Percentiles rank a stretch among this genome's conserved stretches.
Evolutionary conservation across 2,329 filamentous ascomycete genomes (phyloP).

Genomic region (Clarireedia homoeocarpa): DNA sequence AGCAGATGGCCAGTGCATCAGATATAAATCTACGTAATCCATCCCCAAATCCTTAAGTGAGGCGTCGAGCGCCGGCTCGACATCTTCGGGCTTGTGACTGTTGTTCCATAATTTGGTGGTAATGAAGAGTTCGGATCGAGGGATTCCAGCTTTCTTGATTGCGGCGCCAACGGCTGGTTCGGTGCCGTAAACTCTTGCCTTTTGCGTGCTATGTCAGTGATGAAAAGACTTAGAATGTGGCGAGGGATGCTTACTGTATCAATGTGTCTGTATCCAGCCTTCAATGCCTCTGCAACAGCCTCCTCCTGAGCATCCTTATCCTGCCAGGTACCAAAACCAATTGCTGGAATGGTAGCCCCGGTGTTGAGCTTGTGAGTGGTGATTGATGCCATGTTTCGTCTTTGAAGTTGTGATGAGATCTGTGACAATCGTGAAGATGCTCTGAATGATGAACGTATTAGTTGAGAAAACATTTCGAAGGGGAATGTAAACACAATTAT

Average conservation of each 20-base stretch:
- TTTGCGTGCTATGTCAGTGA: slow-evolving; percentile 52
- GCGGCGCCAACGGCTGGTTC: slow-evolving; percentile 66
- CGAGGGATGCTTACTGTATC: slow-evolving; percentile 28
- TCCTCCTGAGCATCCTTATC: slow-evolving; percentile 34
- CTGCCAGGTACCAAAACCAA: slow-evolving; percentile 40
- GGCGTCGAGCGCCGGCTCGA: slow-evolving; percentile 52
- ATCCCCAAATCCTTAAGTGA: slow-evolving; percentile 66
- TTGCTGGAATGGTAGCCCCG: slow-evolving; percentile 30
- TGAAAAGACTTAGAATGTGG: background rate
- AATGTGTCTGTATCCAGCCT: slow-evolving; percentile 45
- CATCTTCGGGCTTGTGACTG: slow-evolving; percentile 61
- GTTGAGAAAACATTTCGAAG: background rate
- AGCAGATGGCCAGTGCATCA: slow-evolving; percentile 78
- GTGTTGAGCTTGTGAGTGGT: slow-evolving; percentile 30
- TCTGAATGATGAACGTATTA: slow-evolving; percentile 1
- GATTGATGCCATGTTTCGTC: slow-evolving; percentile 15
- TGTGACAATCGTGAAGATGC: slow-evolving; percentile 1
- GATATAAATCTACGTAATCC: slow-evolving; percentile 73
- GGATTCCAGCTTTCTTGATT: slow-evolving; percentile 54
- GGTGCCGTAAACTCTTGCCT: slow-evolving; percentile 72
- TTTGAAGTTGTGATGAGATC: slow-evolving; percentile 14
- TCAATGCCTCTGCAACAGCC: slow-evolving; percentile 33
- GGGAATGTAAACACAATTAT: background rate
- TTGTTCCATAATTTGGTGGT: slow-evolving; percentile 66
- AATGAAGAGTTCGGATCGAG: slow-evolving; percentile 57